These are phyloP conservation scores for Vitis vinifera DNA, from an alignment of 164 flowering plant genomes.

Conservation along the genomic window DNA sequence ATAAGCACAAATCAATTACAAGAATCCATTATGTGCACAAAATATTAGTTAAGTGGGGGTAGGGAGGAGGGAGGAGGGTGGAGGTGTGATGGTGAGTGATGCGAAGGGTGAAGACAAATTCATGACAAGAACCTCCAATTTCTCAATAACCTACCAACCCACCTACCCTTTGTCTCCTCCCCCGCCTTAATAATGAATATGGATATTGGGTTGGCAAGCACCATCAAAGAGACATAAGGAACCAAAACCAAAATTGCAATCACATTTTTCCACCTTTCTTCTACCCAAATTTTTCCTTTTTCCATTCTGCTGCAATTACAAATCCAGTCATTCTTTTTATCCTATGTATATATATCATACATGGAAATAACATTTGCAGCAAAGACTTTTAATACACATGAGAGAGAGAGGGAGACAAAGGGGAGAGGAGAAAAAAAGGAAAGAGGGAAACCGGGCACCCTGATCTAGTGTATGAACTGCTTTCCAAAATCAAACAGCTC, in stretches of 20 bases:
- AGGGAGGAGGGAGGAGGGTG: too few relatives aligned
- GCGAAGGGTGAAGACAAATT: too few relatives aligned
- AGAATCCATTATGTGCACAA: too few relatives aligned
- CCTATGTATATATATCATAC: slow-evolving; percentile 30
- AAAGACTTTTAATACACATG: slow-evolving; percentile 17
- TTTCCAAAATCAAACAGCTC: slow-evolving; percentile 24
- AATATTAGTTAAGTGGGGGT: too few relatives aligned
- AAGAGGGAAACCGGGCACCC: neutral
- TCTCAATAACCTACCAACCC: too few relatives aligned
- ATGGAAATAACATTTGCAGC: slow-evolving; percentile 35
- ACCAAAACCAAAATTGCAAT: neutral
- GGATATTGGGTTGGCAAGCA: too few relatives aligned
- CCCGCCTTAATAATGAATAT: too few relatives aligned
- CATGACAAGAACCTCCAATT: too few relatives aligned
- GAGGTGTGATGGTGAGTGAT: too few relatives aligned
- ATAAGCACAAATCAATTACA: too few relatives aligned
- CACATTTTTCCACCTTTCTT: slow-evolving; percentile 8
- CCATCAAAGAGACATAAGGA: neutral
- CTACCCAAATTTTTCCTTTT: slow-evolving; percentile 3
- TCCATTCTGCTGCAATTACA: slow-evolving; percentile 28
- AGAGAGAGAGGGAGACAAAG: neutral
- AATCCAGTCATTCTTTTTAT: slow-evolving; percentile 21
- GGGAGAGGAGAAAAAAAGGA: too few relatives aligned
- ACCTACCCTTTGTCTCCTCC: too few relatives aligned
- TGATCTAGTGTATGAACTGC: slow-evolving; percentile 10